Conservation (phyloP, 2,329 filamentous ascomycete genomes). For the Trichophyton rubrum region DNA sequence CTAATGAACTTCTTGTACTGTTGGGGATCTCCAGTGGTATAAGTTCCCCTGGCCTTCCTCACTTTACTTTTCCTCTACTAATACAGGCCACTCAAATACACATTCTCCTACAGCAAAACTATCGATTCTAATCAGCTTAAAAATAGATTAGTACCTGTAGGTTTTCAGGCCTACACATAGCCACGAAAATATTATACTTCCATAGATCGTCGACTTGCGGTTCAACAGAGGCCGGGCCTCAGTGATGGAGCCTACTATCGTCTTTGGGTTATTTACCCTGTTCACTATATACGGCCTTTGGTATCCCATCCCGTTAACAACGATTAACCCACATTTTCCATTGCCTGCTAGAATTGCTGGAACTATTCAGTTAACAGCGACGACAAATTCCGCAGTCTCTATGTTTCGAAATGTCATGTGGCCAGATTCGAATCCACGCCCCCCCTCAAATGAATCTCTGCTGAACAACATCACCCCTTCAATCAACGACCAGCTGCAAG, state of each 20-base stretch:
- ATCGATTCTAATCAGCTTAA: too few species aligned
- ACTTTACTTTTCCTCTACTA: too few species aligned
- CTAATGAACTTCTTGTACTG: too few species aligned
- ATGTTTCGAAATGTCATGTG: not conserved
- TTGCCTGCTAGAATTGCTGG: constrained; percentile 14
- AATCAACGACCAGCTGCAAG: not conserved
- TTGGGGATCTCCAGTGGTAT: too few species aligned
- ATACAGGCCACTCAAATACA: too few species aligned
- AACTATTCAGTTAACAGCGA: constrained; percentile 15
- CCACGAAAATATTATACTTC: too few species aligned
- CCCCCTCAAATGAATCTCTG: not conserved
- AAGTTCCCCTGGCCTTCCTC: too few species aligned
- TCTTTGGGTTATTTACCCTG: constrained; percentile 6
- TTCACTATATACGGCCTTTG: constrained; percentile 16
- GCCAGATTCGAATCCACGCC: not conserved
- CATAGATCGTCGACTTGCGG: too few species aligned
- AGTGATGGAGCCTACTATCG: not conserved
- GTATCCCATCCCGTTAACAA: constrained; percentile 15
- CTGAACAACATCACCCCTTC: not conserved
- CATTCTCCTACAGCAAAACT: too few species aligned
- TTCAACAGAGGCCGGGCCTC: not conserved
- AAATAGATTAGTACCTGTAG: too few species aligned
- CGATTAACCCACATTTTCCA: constrained; percentile 13
- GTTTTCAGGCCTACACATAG: too few species aligned
- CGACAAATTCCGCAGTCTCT: constrained; percentile 8